Percentiles rank a stretch among this genome's conserved stretches.
Evolutionary conservation across 345 rosid species (phyloP).

Genomic region (Brassica nigra): DNA sequence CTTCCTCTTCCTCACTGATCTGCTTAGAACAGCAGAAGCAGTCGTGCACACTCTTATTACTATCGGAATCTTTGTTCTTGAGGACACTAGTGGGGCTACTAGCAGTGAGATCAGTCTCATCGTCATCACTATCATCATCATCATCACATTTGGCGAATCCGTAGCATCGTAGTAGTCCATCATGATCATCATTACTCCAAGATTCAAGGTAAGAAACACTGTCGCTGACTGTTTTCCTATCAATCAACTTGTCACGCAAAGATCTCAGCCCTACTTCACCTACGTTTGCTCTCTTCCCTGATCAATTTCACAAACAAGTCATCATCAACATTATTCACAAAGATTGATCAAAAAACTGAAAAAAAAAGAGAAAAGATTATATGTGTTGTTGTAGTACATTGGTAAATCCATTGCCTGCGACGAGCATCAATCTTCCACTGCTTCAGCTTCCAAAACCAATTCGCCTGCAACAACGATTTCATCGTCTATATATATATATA

Average conservation of each 20-base stretch:
- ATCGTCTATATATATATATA: neutral
- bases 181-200: conserved; percentile 14
- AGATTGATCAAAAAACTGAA: neutral
- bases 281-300: conserved; percentile 18
- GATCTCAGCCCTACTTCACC: conserved; percentile 10
- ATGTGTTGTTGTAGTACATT: conserved; percentile 26
- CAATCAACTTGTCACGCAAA: conserved; percentile 5
- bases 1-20: conserved; percentile 46
- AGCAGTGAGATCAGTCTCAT: conserved; percentile 33
- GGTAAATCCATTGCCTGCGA: conserved; percentile 50
- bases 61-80: conserved; percentile 24
- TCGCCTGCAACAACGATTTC: conserved; percentile 33
- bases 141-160: conserved; percentile 11
- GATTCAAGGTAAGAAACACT: neutral
- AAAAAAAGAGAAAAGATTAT: neutral
- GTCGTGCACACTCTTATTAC: conserved; percentile 23
- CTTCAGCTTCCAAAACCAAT: conserved; percentile 46
- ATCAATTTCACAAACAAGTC: neutral
- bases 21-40: conserved; percentile 41
- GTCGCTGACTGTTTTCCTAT: neutral
- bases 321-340: conserved; percentile 6
- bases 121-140: conserved; percentile 15
- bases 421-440: conserved; percentile 48
- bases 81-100: conserved; percentile 38
- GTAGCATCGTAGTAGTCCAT: neutral